phyloP scores from a whole-genome alignment of 768 basidiomycete species.

The Gelatoporia subvermispora region DNA sequence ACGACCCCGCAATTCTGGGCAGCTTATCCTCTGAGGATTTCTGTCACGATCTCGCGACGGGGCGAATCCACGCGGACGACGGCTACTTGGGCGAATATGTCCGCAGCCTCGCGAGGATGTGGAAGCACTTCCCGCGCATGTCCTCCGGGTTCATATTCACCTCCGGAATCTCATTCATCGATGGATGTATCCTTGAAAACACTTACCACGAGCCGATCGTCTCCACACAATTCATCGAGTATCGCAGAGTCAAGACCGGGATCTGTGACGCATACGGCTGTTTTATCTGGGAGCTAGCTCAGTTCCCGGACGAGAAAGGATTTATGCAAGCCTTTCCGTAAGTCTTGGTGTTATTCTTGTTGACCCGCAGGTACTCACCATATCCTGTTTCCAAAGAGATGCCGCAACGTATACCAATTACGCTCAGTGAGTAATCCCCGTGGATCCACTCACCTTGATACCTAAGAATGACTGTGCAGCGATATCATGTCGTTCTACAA shows the following conservation, averaged over 20 bases:
- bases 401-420: slow-evolving; percentile 2
- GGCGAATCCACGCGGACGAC: slow-evolving; percentile 10
- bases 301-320: slow-evolving; percentile 23
- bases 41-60: slow-evolving; percentile 1
- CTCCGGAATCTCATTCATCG: slow-evolving; percentile 31
- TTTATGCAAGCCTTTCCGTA: slow-evolving; percentile 36
- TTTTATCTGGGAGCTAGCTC: slow-evolving; percentile 30
- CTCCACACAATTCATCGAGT: slow-evolving; percentile 20
- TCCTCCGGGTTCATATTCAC: slow-evolving; percentile 32
- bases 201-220: slow-evolving; percentile 25
- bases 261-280: slow-evolving; percentile 30
- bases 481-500: slow-evolving; percentile 18
- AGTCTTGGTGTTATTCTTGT: not conserved
- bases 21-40: not conserved
- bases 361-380: not conserved
- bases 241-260: slow-evolving; percentile 27
- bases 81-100: slow-evolving; percentile 30
- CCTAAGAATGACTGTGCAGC: not conserved
- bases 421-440: slow-evolving; percentile 1
- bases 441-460: too few relatives aligned
- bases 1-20: slow-evolving; percentile 26
- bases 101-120: slow-evolving; percentile 25
- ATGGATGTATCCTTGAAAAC: slow-evolving; percentile 28
- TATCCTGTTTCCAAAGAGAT: not conserved
- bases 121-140: slow-evolving; percentile 24